phyloP scores from a whole-genome alignment of 1,284 basidiomycete species.

The Apiotrichum domesticum region DNA sequence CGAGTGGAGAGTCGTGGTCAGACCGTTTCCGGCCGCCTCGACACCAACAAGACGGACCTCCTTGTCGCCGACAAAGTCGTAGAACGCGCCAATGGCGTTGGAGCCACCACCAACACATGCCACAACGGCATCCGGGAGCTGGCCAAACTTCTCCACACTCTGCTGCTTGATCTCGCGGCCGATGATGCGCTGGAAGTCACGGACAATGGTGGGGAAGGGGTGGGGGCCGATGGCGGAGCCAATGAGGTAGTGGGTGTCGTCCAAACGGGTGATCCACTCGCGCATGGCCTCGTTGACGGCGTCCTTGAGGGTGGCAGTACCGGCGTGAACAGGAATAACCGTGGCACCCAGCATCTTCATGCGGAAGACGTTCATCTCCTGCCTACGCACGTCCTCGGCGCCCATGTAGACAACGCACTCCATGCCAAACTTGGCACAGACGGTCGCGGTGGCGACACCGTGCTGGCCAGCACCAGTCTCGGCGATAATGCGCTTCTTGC shows the following conservation, averaged over 20 bases:
- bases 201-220: constrained; percentile 97
- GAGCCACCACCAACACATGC: constrained; percentile 97
- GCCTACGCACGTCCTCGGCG: constrained; percentile 91
- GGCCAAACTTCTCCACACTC: constrained; percentile 64
- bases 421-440: constrained; percentile 92
- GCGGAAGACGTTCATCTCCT: constrained; percentile 94
- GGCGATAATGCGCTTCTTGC: constrained; percentile 95
- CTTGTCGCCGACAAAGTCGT: constrained; percentile 84
- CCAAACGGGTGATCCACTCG: constrained; percentile 96
- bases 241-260: constrained; percentile 91
- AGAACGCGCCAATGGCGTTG: constrained; percentile 96
- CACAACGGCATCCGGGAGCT: constrained; percentile 88
- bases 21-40: constrained; percentile 94
- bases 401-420: constrained; percentile 99
- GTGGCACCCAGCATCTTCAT: constrained; percentile 96
- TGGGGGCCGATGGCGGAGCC: constrained; percentile 97
- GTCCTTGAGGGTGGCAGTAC: constrained; percentile 93
- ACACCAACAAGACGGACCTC: constrained; percentile 78
- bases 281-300: constrained; percentile 95
- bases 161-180: constrained; percentile 92
- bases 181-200: constrained; percentile 96
- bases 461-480: constrained; percentile 99
- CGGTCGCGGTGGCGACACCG: constrained; percentile 96
- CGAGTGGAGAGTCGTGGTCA: constrained; percentile 78
- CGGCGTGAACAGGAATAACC: constrained; percentile 89